Base-by-base conservation (phyloP, 2,329 filamentous ascomycete genomes). In the Alternaria arbusti region DNA sequence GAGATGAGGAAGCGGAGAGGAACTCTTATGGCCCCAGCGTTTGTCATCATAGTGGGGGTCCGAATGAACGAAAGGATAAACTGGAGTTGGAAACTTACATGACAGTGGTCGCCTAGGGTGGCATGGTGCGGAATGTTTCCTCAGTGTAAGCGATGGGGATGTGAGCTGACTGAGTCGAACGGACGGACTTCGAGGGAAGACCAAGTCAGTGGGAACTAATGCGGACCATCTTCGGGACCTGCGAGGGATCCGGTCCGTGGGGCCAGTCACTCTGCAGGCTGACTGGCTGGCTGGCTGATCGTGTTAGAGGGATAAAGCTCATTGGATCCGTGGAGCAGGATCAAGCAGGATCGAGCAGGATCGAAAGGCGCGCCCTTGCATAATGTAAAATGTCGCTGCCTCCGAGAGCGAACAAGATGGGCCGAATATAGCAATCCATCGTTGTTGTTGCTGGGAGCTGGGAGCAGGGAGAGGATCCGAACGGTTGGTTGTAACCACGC, bases 21-120 rank as follows among this genome's bases (percentile, higher is more conserved):
- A 71, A 67, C 66, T 77, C 70, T 70, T 76, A 72, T 77, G 75
- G 75, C 75, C 75, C 75, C 74, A 77, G 74, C 75, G 69, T 52
- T 70, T 72, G 67, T 77, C 75, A 74, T 77, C 75, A 76, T 70
- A 36, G 30, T 25, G 7, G 25, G 47, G 25, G 36, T 13, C 9
- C 28, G 32, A 20, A 28, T 7, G 36, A 17, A 32, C 10, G 13
- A 17, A 25, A 23, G 3, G 22, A 15, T 17, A 49, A 11, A 17
- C 15, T 13, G 25, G 17, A 26, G 3, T 40, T 11, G 11, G 11
- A 17, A 26, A 58, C 59, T 52, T 58, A 62, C 59, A 23, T 40
- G 6, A 25, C 1, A 28, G 23, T 13, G 30, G 49, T 28, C 13
- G 45, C 20, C 28, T 32, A 51, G 32, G 49, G 17, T 22, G 28